phyloP scores from a whole-genome alignment of 176 grass and related monocot genomes.

The Oryza glumipatula region DNA sequence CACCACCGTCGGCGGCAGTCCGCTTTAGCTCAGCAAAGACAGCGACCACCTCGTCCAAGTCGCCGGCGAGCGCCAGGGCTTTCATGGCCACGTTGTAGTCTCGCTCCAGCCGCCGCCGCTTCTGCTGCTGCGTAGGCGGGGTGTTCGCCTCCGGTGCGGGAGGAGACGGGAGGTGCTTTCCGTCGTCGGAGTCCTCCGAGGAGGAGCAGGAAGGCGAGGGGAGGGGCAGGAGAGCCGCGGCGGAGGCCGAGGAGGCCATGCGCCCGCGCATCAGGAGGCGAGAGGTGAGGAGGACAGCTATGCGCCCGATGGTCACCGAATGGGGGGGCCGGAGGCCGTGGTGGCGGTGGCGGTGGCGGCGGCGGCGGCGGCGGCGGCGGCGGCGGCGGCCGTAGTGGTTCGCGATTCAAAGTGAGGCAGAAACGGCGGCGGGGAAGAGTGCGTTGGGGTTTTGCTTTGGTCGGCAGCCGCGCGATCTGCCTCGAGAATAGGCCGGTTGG shows the following conservation, averaged over 20 bases:
- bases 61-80: conserved; percentile 50
- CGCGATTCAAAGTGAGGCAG: neutral
- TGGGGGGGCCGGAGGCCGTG: conserved; percentile 27
- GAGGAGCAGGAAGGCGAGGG: conserved; percentile 21
- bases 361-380: neutral
- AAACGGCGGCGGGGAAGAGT: conserved; percentile 15
- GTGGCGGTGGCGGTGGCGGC: conserved; percentile 10
- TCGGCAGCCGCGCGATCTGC: neutral
- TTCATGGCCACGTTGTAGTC: conserved; percentile 76
- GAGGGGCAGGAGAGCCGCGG: conserved; percentile 13
- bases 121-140: neutral
- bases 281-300: conserved; percentile 19
- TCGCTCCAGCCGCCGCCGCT: conserved; percentile 28
- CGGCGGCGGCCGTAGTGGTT: conserved; percentile 6
- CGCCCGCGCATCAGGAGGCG: conserved; percentile 40
- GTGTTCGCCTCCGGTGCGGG: neutral
- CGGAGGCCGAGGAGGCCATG: conserved; percentile 45
- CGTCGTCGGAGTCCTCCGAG: conserved; percentile 37
- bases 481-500: neutral
- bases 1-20: neutral
- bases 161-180: neutral
- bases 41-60: conserved; percentile 48
- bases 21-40: conserved; percentile 65
- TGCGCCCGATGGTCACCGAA: conserved; percentile 46
- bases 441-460: neutral